phyloP scores from a whole-genome alignment of 495 filamentous ascomycete genomes.

The Daldinia vernicosa region DNA sequence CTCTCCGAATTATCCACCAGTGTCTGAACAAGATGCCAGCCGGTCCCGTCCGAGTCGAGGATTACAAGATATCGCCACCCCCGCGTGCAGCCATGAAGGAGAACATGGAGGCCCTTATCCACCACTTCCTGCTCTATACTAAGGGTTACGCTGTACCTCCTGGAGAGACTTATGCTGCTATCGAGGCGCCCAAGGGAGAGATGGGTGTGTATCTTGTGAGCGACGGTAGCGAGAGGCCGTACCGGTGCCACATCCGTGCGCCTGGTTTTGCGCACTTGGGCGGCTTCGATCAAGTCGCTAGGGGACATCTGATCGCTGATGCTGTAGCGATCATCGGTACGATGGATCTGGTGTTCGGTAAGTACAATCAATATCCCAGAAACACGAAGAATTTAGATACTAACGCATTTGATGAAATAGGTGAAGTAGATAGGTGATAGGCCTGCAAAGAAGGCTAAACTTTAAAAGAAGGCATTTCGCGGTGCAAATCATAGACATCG shows the following conservation, averaged over 20 bases:
- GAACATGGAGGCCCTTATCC: constrained; percentile 99
- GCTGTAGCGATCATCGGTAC: constrained; percentile 96
- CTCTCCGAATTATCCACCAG: constrained; percentile 96
- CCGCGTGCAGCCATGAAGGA: constrained; percentile 99
- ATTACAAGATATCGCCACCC: constrained; percentile 98
- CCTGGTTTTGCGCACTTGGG: constrained; percentile 96
- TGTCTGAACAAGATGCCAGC: constrained; percentile 99
- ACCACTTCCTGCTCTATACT: constrained; percentile 98
- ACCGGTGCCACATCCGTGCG: constrained; percentile 96
- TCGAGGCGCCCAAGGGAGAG: constrained; percentile 99
- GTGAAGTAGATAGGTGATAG: constrained; percentile 60
- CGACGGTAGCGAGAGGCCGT: constrained; percentile 94
- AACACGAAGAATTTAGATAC: background rate
- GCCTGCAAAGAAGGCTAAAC: constrained; percentile 20
- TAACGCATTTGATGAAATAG: constrained; percentile 43
- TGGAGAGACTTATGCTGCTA: constrained; percentile 96
- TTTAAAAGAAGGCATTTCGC: constrained; percentile 14
- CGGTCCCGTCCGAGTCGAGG: constrained; percentile 92
- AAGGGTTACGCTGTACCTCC: constrained; percentile 99
- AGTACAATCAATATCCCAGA: constrained; percentile 33
- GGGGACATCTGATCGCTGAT: constrained; percentile 94
- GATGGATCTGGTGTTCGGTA: constrained; percentile 81
- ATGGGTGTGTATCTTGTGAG: constrained; percentile 99
- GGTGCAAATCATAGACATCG: constrained; percentile 25
- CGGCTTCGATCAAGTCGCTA: constrained; percentile 90